These are phyloP conservation scores for Rubroboletus satanas DNA, from an alignment of 768 basidiomycete species.

Conservation along the genomic window DNA sequence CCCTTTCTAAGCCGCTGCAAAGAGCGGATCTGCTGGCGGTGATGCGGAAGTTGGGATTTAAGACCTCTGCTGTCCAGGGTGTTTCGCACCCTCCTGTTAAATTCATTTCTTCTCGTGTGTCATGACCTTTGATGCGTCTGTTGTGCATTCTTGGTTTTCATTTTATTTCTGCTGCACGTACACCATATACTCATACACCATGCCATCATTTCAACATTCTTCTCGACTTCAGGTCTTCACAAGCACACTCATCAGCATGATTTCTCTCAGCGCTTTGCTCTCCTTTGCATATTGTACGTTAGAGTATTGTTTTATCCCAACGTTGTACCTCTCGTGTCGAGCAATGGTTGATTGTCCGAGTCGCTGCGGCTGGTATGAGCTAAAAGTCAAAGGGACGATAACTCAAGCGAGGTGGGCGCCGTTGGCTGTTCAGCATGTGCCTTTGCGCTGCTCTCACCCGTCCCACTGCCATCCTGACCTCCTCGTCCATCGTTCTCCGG, in stretches of 20 bases:
- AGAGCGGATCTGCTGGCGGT: slow-evolving; percentile 78
- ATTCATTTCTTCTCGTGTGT: slow-evolving; percentile 41
- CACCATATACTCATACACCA: slow-evolving; percentile 33
- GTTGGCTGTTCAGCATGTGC: slow-evolving; percentile 5
- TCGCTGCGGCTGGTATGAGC: not conserved
- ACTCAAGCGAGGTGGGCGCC: slow-evolving; percentile 25
- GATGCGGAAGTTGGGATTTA: slow-evolving; percentile 89
- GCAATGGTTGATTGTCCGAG: not conserved
- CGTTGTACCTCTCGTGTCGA: slow-evolving; percentile 10
- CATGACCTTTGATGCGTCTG: slow-evolving; percentile 22
- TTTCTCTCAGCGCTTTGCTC: slow-evolving; percentile 15
- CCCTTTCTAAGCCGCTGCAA: slow-evolving; percentile 84
- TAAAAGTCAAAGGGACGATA: not conserved
- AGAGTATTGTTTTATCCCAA: slow-evolving; percentile 31
- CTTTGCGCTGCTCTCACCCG: not conserved
- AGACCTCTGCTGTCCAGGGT: slow-evolving; percentile 69
- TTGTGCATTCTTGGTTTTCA: slow-evolving; percentile 25
- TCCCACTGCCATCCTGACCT: not conserved
- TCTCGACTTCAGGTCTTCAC: slow-evolving; percentile 20
- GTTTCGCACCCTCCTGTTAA: slow-evolving; percentile 47
- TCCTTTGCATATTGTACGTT: slow-evolving; percentile 45
- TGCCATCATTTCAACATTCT: slow-evolving; percentile 25
- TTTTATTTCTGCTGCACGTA: slow-evolving; percentile 32
- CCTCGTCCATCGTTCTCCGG: not conserved
- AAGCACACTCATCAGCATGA: slow-evolving; percentile 31